Conservation (phyloP, 1,284 basidiomycete genomes). For the Leccinum insolens region DNA sequence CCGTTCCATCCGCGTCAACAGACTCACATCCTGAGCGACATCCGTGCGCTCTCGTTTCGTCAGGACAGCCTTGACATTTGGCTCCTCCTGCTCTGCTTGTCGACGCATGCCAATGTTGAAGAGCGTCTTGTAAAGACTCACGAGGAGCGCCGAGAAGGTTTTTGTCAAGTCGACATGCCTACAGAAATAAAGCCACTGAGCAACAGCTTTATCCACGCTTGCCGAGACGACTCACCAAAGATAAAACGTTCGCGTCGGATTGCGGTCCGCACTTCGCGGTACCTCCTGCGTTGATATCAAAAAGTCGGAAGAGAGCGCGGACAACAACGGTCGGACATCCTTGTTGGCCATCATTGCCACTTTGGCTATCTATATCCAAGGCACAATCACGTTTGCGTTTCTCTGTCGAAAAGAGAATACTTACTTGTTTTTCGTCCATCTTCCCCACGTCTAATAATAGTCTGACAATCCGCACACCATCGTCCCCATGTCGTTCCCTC, state of each 20-base stretch:
- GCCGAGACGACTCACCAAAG: slow-evolving; percentile 66
- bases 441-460: slow-evolving; percentile 89
- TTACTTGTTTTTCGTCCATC: slow-evolving; percentile 86
- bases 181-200: background rate
- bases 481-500: slow-evolving; percentile 83
- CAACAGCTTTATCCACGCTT: background rate
- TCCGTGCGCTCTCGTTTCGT: slow-evolving; percentile 82
- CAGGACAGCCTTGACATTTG: slow-evolving; percentile 67
- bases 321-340: slow-evolving; percentile 82
- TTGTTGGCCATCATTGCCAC: slow-evolving; percentile 90
- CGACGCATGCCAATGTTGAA: slow-evolving; percentile 69
- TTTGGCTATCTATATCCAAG: slow-evolving; percentile 78
- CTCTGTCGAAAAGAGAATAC: background rate
- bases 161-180: slow-evolving; percentile 87
- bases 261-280: slow-evolving; percentile 84
- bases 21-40: slow-evolving; percentile 69
- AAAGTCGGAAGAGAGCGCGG: slow-evolving; percentile 77
- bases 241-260: slow-evolving; percentile 84
- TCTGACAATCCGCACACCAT: slow-evolving; percentile 84
- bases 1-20: slow-evolving; percentile 73
- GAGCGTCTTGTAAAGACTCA: slow-evolving; percentile 83
- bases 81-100: slow-evolving; percentile 69
- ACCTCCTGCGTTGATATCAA: slow-evolving; percentile 91
- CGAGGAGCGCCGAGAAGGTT: slow-evolving; percentile 76
- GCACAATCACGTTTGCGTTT: background rate